These are phyloP conservation scores for Mycena galericulata DNA, from an alignment of 768 basidiomycete genomes.

Conservation along the genomic window DNA sequence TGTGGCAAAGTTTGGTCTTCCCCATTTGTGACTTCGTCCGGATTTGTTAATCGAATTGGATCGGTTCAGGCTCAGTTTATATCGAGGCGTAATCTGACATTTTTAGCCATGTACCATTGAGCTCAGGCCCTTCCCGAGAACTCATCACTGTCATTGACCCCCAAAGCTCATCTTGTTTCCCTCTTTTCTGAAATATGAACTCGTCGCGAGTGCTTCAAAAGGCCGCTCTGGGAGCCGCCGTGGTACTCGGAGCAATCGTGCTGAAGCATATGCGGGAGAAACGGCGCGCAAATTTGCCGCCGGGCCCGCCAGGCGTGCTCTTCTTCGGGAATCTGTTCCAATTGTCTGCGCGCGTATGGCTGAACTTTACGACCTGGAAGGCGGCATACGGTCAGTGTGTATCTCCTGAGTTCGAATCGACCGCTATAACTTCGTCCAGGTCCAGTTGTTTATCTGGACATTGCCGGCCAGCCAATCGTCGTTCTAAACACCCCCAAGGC, in stretches of 20 bases:
- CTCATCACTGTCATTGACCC: too few species aligned
- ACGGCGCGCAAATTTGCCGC: conserved; percentile 21
- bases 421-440: too few species aligned
- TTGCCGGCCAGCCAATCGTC: conserved; percentile 53
- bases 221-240: not conserved
- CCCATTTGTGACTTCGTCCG: too few species aligned
- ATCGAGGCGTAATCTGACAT: too few species aligned
- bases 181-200: not conserved
- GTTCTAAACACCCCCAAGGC: conserved; percentile 47
- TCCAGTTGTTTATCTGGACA: conserved; percentile 46
- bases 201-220: not conserved
- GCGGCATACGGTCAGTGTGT: conserved; percentile 32
- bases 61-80: too few species aligned
- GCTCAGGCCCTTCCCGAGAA: too few species aligned
- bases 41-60: too few species aligned
- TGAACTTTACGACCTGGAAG: conserved; percentile 33
- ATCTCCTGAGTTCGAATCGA: too few species aligned
- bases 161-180: not conserved
- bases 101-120: too few species aligned
- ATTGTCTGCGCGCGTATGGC: conserved; percentile 30
- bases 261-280: not conserved
- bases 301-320: conserved; percentile 35
- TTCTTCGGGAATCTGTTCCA: conserved; percentile 39
- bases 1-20: too few species aligned
- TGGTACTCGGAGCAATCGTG: not conserved